Conservation (phyloP, 2,329 filamentous ascomycete genomes). For the Fusarium odoratissimum region DNA sequence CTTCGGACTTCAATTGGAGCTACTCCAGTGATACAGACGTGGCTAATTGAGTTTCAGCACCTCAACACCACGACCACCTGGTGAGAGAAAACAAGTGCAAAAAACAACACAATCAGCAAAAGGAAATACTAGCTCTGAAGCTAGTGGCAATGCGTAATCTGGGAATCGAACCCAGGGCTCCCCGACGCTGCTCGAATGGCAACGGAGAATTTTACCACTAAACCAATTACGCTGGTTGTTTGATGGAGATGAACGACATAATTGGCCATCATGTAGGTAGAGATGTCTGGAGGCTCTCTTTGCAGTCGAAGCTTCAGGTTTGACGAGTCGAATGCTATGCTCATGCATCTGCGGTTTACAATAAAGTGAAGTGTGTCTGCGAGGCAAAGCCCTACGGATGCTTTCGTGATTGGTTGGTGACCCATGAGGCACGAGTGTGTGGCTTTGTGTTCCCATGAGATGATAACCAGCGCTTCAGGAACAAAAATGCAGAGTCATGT, state of each 20-base stretch:
- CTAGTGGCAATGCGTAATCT: slow-evolving; percentile 14
- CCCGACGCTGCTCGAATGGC: slow-evolving; percentile 30
- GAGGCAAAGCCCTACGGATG: background rate
- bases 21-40: rapidly evolving
- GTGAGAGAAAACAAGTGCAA: background rate
- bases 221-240: slow-evolving; percentile 35
- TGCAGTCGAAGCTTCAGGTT: rapidly evolving
- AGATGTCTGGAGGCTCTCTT: rapidly evolving
- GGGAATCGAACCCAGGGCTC: slow-evolving; percentile 40
- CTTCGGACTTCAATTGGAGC: background rate
- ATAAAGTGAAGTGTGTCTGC: rapidly evolving
- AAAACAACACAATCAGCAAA: background rate
- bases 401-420: too few relatives aligned
- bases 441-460: background rate
- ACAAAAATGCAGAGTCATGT: background rate
- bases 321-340: background rate
- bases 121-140: rapidly evolving
- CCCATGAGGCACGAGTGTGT: background rate
- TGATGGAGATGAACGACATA: background rate
- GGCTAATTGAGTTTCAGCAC: too few relatives aligned
- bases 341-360: too few relatives aligned
- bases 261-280: rapidly evolving
- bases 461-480: background rate
- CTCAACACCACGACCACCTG: background rate
- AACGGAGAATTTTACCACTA: slow-evolving; percentile 43